Conservation (phyloP, 2,329 filamentous ascomycete species). For the Parafenestella ontariensis region DNA sequence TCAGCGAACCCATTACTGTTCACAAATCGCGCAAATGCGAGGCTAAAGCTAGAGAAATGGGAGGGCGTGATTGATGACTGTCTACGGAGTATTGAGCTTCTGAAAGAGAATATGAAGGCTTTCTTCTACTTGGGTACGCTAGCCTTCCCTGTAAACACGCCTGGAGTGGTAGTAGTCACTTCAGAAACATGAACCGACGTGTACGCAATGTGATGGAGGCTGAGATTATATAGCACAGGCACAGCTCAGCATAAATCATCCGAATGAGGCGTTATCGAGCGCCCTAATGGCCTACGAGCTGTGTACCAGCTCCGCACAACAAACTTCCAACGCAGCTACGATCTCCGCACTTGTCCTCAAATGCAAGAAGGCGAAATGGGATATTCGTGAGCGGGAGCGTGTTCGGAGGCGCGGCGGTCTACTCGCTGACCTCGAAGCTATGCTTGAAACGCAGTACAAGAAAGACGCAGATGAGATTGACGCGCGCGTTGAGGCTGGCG, state of each 20-base stretch:
- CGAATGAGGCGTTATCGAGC: slow-evolving; percentile 73
- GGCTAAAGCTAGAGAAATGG: slow-evolving; percentile 76
- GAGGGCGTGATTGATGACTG: slow-evolving; percentile 80
- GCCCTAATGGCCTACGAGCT: slow-evolving; percentile 76
- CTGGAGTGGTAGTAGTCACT: neutral
- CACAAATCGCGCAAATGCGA: slow-evolving; percentile 86
- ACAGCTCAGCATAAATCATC: slow-evolving; percentile 74
- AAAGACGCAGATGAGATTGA: slow-evolving; percentile 49
- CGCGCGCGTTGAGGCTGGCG: slow-evolving; percentile 40
- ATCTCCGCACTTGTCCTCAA: slow-evolving; percentile 77
- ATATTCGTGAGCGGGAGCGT: slow-evolving; percentile 71
- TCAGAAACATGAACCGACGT: neutral
- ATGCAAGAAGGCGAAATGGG: slow-evolving; percentile 88
- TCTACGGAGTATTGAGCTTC: slow-evolving; percentile 73
- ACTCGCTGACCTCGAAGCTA: slow-evolving; percentile 64
- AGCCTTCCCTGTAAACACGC: neutral
- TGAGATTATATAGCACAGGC: slow-evolving; percentile 67
- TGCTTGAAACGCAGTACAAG: slow-evolving; percentile 45
- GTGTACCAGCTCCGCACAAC: slow-evolving; percentile 63
- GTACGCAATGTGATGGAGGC: slow-evolving; percentile 3
- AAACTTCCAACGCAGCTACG: slow-evolving; percentile 71
- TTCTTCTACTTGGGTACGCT: slow-evolving; percentile 71
- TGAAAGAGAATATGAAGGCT: slow-evolving; percentile 76
- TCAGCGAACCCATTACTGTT: slow-evolving; percentile 79
- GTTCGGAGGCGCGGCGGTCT: slow-evolving; percentile 64